Evolutionary conservation across 352 stramenopile species (phyloP).

Genomic region (Phytophthora sp.): DNA sequence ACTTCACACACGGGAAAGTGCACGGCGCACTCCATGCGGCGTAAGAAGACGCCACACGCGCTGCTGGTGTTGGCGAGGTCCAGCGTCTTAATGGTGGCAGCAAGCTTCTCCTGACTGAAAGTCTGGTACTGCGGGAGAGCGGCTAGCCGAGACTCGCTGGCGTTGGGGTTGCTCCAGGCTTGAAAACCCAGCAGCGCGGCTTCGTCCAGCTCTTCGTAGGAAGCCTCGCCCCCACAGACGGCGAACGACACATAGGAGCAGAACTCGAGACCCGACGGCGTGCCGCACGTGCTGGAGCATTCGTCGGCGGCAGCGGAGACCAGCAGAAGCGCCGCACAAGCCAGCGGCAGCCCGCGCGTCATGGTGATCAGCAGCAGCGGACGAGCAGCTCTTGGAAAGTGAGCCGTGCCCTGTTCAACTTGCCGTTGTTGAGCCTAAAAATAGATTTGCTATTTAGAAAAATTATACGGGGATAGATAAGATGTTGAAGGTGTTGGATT

Average conservation of each 20-base stretch:
- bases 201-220: conserved; percentile 68
- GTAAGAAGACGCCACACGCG: conserved; percentile 61
- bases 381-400: conserved; percentile 23
- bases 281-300: conserved; percentile 82
- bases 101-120: conserved; percentile 46
- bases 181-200: conserved; percentile 49
- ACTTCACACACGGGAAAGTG: conserved; percentile 87
- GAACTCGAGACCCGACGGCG: conserved; percentile 70
- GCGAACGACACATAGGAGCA: conserved; percentile 84
- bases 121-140: conserved; percentile 59
- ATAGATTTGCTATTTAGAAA: conserved; percentile 14
- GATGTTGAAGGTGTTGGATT: not conserved
- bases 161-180: conserved; percentile 51
- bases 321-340: conserved; percentile 14
- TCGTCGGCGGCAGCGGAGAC: conserved; percentile 37
- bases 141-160: conserved; percentile 43
- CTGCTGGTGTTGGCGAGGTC: conserved; percentile 74
- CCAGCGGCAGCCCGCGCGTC: conserved; percentile 21
- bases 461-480: not conserved
- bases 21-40: conserved; percentile 68
- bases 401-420: conserved; percentile 11
- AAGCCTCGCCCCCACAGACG: conserved; percentile 61
- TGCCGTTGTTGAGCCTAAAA: conserved; percentile 2
- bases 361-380: conserved; percentile 12
- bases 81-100: conserved; percentile 44